Evolutionary conservation across 2,329 filamentous ascomycete species (phyloP), one percentile per base, ranked within the genome.

Genomic region (Aspergillus tubingensis): DNA sequence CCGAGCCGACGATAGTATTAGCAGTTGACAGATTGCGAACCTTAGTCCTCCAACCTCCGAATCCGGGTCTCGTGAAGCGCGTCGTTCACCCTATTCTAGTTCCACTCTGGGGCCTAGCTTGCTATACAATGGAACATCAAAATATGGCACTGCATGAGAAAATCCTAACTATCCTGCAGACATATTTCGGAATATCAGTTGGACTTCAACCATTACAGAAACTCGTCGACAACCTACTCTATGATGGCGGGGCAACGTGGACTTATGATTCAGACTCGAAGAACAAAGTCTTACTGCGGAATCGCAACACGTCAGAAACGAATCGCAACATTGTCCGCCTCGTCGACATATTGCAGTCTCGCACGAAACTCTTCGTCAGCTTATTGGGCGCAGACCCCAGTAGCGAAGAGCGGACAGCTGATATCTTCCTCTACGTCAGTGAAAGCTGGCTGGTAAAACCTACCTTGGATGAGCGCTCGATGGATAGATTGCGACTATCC

Each of bases 361-460:
- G 77, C n/a, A 66, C 73, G 23, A 73, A 77, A n/a, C 63, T 73
- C 1, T 77, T 78, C 30, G 66, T 74, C 19, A 69, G 68, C 36
- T 59, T 80, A 17, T 64, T 80, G 6, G 70, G 71, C 32, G 68
- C 72, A 25, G 77, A 79, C 60, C 75, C 77, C 6, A 75, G 71
- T 57, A 74, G 69, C 41, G 76, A 80, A 54, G 76, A 79, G 47
- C 64, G 70, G 15, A 77, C 74, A 7, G 74, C 73, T 6, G 76
- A 79, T 50, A 69, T 79, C 8, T 80, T 80, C 62, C 69, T 80
- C 3, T 71, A 77, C 61, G 77, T 76, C 30, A 79, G 77, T 66
- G 68, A 75, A 52, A 70, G 61, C 25, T 80, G 78, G 78, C 74
- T 80, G 2, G 67, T 76, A n/a, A 66, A 71, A 25, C 63, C 69